phyloP scores from a whole-genome alignment of 2,329 filamentous ascomycete genomes.

The Pseudopyricularia cyperi region DNA sequence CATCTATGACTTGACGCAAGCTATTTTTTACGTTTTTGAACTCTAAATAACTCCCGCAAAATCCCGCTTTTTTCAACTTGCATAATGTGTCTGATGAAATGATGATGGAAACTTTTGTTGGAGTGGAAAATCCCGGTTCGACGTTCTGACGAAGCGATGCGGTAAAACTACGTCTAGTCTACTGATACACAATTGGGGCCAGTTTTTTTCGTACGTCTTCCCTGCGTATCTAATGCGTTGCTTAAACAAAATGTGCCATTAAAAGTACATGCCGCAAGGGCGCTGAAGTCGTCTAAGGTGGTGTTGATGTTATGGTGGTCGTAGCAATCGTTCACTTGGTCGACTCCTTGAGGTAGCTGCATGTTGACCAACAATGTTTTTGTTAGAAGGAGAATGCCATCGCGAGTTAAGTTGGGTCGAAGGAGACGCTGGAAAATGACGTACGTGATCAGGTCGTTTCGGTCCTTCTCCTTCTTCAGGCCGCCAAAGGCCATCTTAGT shows the following conservation, averaged over 20 bases:
- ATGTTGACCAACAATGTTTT: conserved; percentile 1
- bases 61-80: no score
- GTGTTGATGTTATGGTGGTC: background rate
- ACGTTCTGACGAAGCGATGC: conserved; percentile 2
- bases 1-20: no score
- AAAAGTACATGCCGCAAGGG: conserved; percentile 2
- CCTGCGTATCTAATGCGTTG: background rate
- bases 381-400: conserved; percentile 8
- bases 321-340: conserved; percentile 43
- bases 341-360: conserved; percentile 53
- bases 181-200: conserved; percentile 2
- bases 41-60: no score
- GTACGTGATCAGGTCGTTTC: conserved; percentile 96
- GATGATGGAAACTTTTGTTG: background rate
- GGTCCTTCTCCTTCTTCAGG: conserved; percentile 99
- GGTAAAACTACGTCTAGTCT: conserved; percentile 3
- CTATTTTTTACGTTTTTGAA: no score
- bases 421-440: conserved; percentile 22
- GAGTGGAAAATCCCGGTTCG: background rate
- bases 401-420: background rate
- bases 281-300: background rate
- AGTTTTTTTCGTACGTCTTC: background rate
- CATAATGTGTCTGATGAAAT: background rate
- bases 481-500: conserved; percentile 99
- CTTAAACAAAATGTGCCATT: background rate